Evolutionary conservation across 78 protist species (phyloP), one percentile per base, ranked within the genome.

Genomic region (Dictyostelium citrinum): DNA sequence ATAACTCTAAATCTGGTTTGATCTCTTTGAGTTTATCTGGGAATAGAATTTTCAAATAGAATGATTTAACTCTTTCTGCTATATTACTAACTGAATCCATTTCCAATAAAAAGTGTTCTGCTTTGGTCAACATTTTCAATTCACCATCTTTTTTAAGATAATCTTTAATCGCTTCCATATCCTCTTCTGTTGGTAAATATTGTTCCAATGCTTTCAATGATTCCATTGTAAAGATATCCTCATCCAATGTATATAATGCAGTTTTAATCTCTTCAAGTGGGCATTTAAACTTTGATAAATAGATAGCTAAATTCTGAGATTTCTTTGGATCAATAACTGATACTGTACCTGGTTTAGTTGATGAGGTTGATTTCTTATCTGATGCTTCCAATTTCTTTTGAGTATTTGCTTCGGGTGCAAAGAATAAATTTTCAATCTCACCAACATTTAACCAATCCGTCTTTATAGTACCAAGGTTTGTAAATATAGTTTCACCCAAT

Each of bases 271-370:
- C 96, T 12, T 39, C 83, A 2, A 84, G 58, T 12, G 91, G 37
- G 45, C 90, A 67, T 83, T 94, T 94, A 33, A 94, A 84, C 41
- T 83, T 94, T 1, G 84, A 74, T 17, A 94, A 27, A 55, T 88
- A 85, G 16, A 94, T 94, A 1, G 95, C 96, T 3, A 94, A 37
- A 70, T 94, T 94, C 24, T 94, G 96, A 20, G 93, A 68, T 45
- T 84, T 83, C 71, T 84, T 83, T 43, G 68, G 70, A 70, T 94
- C 96, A 14, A 94, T 74, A 10, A 94, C 84, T 16, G 86, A 55
- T 14, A 94, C 91, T 39, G 82, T 35, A 27, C 91, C 96, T n/a
- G 93, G 93, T 82, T 94, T 94, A 2, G 71, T 85, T 20, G 39
- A 29, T 33, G 75, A 33, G 2, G 83, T 67, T 16, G 76, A 29